phyloP scores from a whole-genome alignment of 495 filamentous ascomycete genomes.

The Penicillium coffeae region DNA sequence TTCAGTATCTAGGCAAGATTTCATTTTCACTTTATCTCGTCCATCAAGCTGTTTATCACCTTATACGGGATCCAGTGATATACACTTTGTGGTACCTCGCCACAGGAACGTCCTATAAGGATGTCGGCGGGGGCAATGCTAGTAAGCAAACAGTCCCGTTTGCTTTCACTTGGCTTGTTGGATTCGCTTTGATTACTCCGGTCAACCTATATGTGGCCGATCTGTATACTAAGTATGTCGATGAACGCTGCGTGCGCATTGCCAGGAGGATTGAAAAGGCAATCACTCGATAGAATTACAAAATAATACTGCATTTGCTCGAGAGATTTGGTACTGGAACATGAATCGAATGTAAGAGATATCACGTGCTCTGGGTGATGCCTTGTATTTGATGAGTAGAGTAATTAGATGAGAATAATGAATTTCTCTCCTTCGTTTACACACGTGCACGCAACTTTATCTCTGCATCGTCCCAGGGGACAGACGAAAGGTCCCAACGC shows the following conservation, averaged over 20 bases:
- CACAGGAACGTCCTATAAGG: conserved; percentile 4
- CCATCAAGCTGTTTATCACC: conserved; percentile 18
- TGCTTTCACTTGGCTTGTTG: conserved; percentile 13
- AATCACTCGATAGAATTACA: conserved; percentile 3
- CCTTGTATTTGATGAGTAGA: no score
- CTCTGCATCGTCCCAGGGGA: no score
- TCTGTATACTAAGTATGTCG: conserved; percentile 9
- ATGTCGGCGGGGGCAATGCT: neutral
- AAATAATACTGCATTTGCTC: neutral
- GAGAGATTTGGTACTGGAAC: no score
- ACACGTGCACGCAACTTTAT: no score
- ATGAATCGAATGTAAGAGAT: no score
- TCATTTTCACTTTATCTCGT: conserved; percentile 28
- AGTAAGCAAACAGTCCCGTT: conserved; percentile 6
- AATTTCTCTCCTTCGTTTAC: no score
- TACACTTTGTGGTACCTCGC: conserved; percentile 14
- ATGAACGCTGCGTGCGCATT: conserved; percentile 12
- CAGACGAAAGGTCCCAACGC: no score
- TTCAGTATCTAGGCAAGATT: conserved; percentile 25
- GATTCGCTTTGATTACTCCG: conserved; percentile 3
- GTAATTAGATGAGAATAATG: no score
- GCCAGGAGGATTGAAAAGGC: conserved; percentile 8
- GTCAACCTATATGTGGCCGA: conserved; percentile 8
- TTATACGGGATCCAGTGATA: conserved; percentile 14
- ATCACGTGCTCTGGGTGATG: no score